These are phyloP conservation scores for Colletotrichum plurivorum DNA, from an alignment of 2,329 filamentous ascomycete species.

Conservation along the genomic window DNA sequence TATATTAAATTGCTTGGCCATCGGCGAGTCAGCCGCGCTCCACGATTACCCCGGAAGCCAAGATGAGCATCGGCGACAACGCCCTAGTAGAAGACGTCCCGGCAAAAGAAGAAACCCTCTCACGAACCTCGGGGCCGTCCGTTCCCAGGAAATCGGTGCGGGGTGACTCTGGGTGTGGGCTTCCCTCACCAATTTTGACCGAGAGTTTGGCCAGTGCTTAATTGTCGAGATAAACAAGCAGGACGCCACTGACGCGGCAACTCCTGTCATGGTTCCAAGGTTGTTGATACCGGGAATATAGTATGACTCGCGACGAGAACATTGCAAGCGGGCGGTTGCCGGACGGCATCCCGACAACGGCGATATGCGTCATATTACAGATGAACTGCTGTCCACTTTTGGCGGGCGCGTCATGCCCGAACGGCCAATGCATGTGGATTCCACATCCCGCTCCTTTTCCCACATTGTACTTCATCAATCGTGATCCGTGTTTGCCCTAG, in stretches of 20 bases:
- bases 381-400: background rate
- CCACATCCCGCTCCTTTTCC: slow-evolving; percentile 2
- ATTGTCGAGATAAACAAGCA: slow-evolving; percentile 20
- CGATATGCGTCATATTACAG: slow-evolving; percentile 25
- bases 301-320: slow-evolving; percentile 27
- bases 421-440: background rate
- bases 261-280: background rate
- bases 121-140: slow-evolving; percentile 1
- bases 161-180: background rate
- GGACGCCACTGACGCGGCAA: background rate
- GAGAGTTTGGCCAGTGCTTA: slow-evolving; percentile 9
- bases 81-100: background rate
- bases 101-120: background rate
- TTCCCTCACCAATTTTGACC: background rate
- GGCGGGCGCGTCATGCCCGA: background rate
- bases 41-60: slow-evolving; percentile 37
- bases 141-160: slow-evolving; percentile 4
- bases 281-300: slow-evolving; percentile 12
- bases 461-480: background rate
- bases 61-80: slow-evolving; percentile 11
- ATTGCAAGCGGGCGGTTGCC: background rate
- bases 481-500: background rate
- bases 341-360: slow-evolving; percentile 8
- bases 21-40: slow-evolving; percentile 28
- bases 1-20: slow-evolving; percentile 24